A percentile compares a stretch with the other conserved stretches of the same genome.
These are phyloP conservation scores for Cyphellophora europaea DNA, from an alignment of 2,329 filamentous ascomycete species.

Conservation along the genomic window DNA sequence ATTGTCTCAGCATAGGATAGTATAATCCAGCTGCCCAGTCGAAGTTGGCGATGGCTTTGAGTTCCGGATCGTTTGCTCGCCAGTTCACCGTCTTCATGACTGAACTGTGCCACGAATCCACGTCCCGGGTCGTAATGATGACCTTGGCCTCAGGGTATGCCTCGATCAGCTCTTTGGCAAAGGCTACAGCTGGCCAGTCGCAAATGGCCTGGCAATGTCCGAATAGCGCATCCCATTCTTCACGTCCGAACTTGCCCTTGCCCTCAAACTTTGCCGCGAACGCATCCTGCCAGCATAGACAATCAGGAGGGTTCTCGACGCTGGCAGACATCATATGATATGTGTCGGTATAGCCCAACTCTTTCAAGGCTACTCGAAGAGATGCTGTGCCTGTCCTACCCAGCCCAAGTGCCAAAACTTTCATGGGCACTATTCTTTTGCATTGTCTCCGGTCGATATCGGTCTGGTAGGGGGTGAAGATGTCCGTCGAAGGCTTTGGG, in stretches of 20 bases:
- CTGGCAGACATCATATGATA: conserved; percentile 62
- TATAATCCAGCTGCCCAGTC: conserved; percentile 61
- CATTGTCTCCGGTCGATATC: conserved; percentile 59
- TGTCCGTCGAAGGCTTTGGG: conserved; percentile 31
- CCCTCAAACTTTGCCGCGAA: conserved; percentile 54
- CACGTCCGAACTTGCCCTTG: conserved; percentile 52
- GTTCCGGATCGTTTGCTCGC: conserved; percentile 56
- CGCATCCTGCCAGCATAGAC: conserved; percentile 62
- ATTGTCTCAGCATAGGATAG: conserved; percentile 60
- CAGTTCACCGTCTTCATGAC: conserved; percentile 61
- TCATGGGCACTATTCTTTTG: conserved; percentile 60
- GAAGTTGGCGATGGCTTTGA: conserved; percentile 44
- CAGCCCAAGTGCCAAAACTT: conserved; percentile 60
- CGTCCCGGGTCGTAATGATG: conserved; percentile 57
- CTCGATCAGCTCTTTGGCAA: conserved; percentile 60
- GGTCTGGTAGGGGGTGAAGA: conserved; percentile 51
- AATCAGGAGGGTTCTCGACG: conserved; percentile 59
- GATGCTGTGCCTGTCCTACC: conserved; percentile 64
- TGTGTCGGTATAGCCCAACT: conserved; percentile 57
- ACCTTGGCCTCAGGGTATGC: conserved; percentile 66
- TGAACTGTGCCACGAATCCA: conserved; percentile 55
- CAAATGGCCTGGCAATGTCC: conserved; percentile 56
- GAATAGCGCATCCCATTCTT: conserved; percentile 61
- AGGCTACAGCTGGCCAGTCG: conserved; percentile 60
- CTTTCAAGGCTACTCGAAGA: conserved; percentile 55